A percentile compares a stretch with the other conserved stretches of the same genome.
Evolutionary conservation across 2,329 filamentous ascomycete genomes (phyloP).

Genomic region (Fusarium anthophilum): DNA sequence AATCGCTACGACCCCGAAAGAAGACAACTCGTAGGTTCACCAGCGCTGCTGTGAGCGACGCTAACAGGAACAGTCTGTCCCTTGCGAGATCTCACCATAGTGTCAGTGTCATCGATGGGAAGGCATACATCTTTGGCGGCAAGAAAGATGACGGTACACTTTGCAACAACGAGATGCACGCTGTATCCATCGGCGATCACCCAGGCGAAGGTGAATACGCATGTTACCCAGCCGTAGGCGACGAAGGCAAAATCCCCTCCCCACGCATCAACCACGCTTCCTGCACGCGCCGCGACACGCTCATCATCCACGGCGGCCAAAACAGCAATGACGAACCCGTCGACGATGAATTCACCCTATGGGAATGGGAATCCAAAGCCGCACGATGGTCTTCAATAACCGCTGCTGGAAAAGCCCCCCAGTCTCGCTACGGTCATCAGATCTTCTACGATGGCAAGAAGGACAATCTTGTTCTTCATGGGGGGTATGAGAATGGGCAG

Average conservation of each 20-base stretch:
- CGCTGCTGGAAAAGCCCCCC: conserved; percentile 15
- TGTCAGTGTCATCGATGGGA: conserved; percentile 23
- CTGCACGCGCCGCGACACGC: conserved; percentile 12
- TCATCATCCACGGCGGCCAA: conserved; percentile 28
- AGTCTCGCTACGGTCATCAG: conserved; percentile 7
- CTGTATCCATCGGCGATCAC: not conserved
- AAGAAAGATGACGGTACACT: conserved; percentile 20
- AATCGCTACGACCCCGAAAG: conserved; percentile 20
- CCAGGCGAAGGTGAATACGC: conserved; percentile 24
- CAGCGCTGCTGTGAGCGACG: rapidly evolving
- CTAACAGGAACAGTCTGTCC: not conserved
- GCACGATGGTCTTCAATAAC: conserved; percentile 13
- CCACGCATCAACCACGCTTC: conserved; percentile 22
- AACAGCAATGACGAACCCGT: not conserved
- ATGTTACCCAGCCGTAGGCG: conserved; percentile 29
- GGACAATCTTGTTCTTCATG: conserved; percentile 28
- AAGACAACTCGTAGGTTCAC: conserved; percentile 10
- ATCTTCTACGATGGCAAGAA: conserved; percentile 24
- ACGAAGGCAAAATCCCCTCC: not conserved
- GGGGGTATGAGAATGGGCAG: conserved; percentile 8
- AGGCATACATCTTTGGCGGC: conserved; percentile 34
- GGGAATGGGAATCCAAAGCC: conserved; percentile 27
- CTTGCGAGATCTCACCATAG: conserved; percentile 31
- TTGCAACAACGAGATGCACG: conserved; percentile 30
- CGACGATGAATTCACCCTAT: conserved; percentile 23